Evolutionary conservation across 176 grass and related monocot genomes (phyloP).

Genomic region (Chloris gayana): DNA sequence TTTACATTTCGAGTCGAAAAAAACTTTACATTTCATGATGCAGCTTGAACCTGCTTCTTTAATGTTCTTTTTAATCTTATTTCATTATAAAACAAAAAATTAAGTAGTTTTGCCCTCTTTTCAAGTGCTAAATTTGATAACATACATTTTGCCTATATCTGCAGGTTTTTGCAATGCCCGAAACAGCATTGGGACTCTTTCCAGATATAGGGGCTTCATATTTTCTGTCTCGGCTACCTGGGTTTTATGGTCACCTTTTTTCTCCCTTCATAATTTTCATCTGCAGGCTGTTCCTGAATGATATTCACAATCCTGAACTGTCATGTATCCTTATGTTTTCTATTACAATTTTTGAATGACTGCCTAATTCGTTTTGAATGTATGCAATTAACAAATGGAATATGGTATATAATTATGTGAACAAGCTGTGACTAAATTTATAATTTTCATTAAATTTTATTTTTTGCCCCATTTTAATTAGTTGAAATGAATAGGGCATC

Average conservation of each 20-base stretch:
- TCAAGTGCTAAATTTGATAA: background rate
- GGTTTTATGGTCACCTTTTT: constrained; percentile 75
- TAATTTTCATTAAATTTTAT: background rate
- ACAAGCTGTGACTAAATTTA: constrained; percentile 5
- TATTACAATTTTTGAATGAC: background rate
- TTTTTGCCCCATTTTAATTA: background rate
- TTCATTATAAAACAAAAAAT: background rate
- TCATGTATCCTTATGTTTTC: background rate
- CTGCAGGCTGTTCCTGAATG: background rate
- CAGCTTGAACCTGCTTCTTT: constrained; percentile 17
- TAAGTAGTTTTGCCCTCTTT: background rate
- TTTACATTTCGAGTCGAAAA: too few species aligned
- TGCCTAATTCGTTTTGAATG: constrained; percentile 16
- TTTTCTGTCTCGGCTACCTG: constrained; percentile 86
- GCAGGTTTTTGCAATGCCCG: constrained; percentile 98
- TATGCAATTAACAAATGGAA: background rate
- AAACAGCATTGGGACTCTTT: constrained; percentile 87
- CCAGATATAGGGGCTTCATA: constrained; percentile 96
- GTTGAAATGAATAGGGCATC: constrained; percentile 2
- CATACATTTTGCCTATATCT: constrained; percentile 37
- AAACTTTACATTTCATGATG: too few species aligned
- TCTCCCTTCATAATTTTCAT: constrained; percentile 4
- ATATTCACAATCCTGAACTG: constrained; percentile 13
- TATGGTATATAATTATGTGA: constrained; percentile 6
- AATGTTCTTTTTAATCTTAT: background rate